phyloP scores from a whole-genome alignment of 768 basidiomycete genomes.

The Tulasnella sp. region DNA sequence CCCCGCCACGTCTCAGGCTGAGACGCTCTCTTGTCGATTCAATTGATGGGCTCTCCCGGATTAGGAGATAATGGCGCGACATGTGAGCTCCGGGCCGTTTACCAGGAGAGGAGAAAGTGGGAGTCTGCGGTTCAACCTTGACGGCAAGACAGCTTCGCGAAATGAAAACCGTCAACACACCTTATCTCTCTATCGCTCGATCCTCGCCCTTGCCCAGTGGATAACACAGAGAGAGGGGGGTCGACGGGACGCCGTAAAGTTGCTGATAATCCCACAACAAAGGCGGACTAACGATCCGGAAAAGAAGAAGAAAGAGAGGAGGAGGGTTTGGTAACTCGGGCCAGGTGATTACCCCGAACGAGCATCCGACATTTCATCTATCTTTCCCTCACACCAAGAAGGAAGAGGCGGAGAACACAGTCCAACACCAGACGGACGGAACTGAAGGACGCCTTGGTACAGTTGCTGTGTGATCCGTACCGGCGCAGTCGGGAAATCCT shows the following conservation, averaged over 20 bases:
- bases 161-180: constrained; percentile 7
- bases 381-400: not conserved
- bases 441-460: not conserved
- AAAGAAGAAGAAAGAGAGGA: not conserved
- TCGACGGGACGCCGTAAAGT: not conserved
- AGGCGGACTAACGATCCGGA: not conserved
- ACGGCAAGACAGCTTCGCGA: not conserved
- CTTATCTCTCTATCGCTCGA: not conserved
- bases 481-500: not conserved
- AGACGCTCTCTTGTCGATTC: not conserved
- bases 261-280: not conserved
- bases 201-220: not conserved
- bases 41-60: not conserved
- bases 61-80: constrained; percentile 13
- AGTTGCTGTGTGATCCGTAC: not conserved
- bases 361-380: not conserved
- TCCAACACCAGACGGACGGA: not conserved
- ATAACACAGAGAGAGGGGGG: not conserved
- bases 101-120: not conserved
- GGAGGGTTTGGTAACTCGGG: not conserved
- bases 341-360: not conserved
- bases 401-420: not conserved
- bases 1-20: not conserved
- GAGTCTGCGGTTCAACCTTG: not conserved
- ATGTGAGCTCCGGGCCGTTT: constrained; percentile 4